Evolutionary conservation across 176 grass and related monocot species (phyloP), one percentile per base, ranked within the genome.

Genomic region (Aechmea fasciata): DNA sequence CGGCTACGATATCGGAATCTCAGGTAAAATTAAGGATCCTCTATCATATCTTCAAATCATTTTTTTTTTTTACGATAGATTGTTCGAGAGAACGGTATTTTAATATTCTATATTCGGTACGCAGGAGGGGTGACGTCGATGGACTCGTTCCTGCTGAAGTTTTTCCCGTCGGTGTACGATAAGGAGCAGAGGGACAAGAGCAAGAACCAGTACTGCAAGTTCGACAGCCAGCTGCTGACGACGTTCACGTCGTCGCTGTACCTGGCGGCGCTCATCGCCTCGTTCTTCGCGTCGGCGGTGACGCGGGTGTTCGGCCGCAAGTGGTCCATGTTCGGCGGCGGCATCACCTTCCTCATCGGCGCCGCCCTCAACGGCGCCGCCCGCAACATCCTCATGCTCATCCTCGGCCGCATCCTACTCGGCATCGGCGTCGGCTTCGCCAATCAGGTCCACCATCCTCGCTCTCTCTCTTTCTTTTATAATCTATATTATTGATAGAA

Each of bases 371-470:
- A 79, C 20, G 82, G 82, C 11, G 64, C 66, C 11, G 82, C 82
- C 48, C 12, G 66, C 17, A 69, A 84, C 55, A 9, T 84, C 25
- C 17, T 64, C 3, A 84, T 84, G 82, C 76, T 84, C 50, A 84
- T 84, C 63, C 48, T 84, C 49, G 82, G 82, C 33, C 82, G 82
- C 52, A 75, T 84, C 73, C 82, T 84, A 29, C 82, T 84, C 7
- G 82, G 82, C 9, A 75, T 84, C 13, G 82, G 82, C 52, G 82
- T 84, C 55, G 82, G 82, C 15, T 84, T 84, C 23, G 82, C 82
- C 53, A 84, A 84, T 59, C 82, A 84, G 82, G 82, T 85, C 9
- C 11, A 73, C 0, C 11, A 10, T 13, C 50, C 22, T 23, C 22
- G 0, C 22, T 49, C 22, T 11, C 61, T 74, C 12, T 23, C 10